Conservation (phyloP, 495 filamentous ascomycete genomes). For the Aspergillus cristatus region DNA sequence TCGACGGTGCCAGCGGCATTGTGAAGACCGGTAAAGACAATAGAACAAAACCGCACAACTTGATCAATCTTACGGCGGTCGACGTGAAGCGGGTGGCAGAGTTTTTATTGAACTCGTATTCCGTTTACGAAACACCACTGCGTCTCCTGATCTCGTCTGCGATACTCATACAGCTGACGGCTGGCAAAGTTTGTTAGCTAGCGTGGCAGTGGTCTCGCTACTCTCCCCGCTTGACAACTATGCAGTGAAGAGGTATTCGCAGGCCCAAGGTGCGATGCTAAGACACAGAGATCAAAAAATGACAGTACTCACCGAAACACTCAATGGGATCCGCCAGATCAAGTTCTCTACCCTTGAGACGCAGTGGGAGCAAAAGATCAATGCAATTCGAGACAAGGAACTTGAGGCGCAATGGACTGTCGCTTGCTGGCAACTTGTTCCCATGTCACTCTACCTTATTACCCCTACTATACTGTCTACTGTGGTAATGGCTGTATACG, state of each 20-base stretch:
- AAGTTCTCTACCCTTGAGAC: constrained; percentile 22
- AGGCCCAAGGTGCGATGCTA: constrained; percentile 52
- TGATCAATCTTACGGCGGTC: constrained; percentile 64
- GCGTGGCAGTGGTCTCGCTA: constrained; percentile 47
- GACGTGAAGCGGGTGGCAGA: constrained; percentile 56
- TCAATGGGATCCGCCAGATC: constrained; percentile 25
- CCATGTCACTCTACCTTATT: background rate
- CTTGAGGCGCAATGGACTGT: constrained; percentile 9
- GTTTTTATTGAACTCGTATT: constrained; percentile 46
- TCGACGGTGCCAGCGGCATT: background rate
- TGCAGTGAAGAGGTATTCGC: constrained; percentile 49
- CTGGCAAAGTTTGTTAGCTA: constrained; percentile 52
- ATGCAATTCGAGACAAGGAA: constrained; percentile 11
- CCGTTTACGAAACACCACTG: constrained; percentile 38
- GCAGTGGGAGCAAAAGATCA: constrained; percentile 17
- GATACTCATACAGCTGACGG: constrained; percentile 51
- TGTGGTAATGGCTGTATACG: constrained; percentile 11
- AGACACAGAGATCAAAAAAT: constrained; percentile 13
- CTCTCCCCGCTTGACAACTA: constrained; percentile 54
- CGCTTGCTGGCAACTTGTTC: background rate
- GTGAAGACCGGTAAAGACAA: background rate
- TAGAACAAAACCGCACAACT: constrained; percentile 42
- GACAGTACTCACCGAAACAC: constrained; percentile 14
- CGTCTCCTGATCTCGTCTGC: constrained; percentile 49
- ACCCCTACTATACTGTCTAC: constrained; percentile 7